Evolutionary conservation across 345 rosid species (phyloP).

Genomic region (Stellera chamaejasme): DNA sequence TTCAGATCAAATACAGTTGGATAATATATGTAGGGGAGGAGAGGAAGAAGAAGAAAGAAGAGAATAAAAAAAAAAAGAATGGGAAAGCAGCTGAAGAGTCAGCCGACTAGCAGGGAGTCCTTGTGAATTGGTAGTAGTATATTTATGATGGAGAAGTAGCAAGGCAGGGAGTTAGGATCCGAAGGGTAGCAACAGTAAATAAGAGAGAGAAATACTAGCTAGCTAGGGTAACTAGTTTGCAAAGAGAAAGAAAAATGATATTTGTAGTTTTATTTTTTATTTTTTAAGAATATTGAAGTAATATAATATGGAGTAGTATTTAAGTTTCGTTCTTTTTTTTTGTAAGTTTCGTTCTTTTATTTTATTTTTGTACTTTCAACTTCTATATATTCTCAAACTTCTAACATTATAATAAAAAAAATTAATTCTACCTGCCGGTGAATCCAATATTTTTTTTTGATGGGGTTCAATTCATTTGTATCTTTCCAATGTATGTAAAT

Average conservation of each 20-base stretch:
- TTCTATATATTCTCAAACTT: no score
- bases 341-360: neutral
- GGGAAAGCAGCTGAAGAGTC: neutral
- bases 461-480: neutral
- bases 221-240: no score
- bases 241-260: no score
- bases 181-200: constrained; percentile 22
- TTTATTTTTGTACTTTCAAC: no score
- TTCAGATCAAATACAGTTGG: no score
- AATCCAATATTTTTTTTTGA: no score
- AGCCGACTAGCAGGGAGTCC: neutral
- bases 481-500: constrained; percentile 12
- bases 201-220: constrained; percentile 23
- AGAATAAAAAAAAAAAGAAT: neutral
- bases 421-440: neutral
- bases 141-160: constrained; percentile 10
- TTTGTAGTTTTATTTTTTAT: neutral
- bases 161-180: constrained; percentile 4
- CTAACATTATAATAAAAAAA: constrained; percentile 7
- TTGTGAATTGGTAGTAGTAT: neutral
- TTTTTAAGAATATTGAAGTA: no score
- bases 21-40: neutral
- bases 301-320: no score
- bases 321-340: no score
- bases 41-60: neutral